Percentiles rank a stretch among this genome's conserved stretches.
phyloP scores from a whole-genome alignment of 441 rosid genomes.

The Daphne laureola region DNA sequence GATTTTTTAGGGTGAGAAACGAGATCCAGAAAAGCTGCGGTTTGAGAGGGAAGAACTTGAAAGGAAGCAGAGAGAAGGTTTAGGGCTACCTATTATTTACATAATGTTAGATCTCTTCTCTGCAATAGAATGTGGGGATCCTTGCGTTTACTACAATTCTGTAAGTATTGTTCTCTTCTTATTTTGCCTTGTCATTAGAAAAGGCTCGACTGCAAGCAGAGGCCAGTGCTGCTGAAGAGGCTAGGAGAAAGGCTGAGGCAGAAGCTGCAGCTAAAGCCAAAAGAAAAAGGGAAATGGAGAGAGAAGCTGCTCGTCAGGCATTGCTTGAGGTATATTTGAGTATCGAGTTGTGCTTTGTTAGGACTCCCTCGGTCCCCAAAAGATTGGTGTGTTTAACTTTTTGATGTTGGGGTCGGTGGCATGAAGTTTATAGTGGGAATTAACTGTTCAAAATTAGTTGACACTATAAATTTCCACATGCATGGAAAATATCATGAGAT shows the following conservation, averaged over 20 bases:
- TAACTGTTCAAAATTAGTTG: no score
- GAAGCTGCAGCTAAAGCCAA: conserved; percentile 76
- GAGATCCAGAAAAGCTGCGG: conserved; percentile 73
- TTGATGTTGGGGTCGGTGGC: no score
- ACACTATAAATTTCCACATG: no score
- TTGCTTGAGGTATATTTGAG: conserved; percentile 46
- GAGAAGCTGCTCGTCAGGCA: conserved; percentile 91
- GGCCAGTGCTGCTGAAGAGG: conserved; percentile 85
- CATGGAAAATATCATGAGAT: no score
- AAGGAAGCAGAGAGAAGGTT: conserved; percentile 73
- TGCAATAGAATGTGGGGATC: neutral
- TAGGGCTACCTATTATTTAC: conserved; percentile 1
- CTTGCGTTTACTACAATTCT: neutral
- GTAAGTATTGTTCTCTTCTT: neutral
- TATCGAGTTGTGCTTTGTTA: neutral
- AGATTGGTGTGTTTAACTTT: no score
- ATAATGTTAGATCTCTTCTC: neutral
- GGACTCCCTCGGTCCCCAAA: no score
- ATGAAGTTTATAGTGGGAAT: no score
- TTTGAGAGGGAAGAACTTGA: conserved; percentile 76
- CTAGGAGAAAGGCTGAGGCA: conserved; percentile 61
- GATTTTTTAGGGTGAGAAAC: conserved; percentile 50
- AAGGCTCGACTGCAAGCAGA: conserved; percentile 75
- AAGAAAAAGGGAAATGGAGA: conserved; percentile 70
- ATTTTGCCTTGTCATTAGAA: conserved; percentile 38